A percentile compares a stretch with the other conserved stretches of the same genome.
These are phyloP conservation scores for Arachnomyces sp. DNA, from an alignment of 2,329 filamentous ascomycete species.

Conservation along the genomic window DNA sequence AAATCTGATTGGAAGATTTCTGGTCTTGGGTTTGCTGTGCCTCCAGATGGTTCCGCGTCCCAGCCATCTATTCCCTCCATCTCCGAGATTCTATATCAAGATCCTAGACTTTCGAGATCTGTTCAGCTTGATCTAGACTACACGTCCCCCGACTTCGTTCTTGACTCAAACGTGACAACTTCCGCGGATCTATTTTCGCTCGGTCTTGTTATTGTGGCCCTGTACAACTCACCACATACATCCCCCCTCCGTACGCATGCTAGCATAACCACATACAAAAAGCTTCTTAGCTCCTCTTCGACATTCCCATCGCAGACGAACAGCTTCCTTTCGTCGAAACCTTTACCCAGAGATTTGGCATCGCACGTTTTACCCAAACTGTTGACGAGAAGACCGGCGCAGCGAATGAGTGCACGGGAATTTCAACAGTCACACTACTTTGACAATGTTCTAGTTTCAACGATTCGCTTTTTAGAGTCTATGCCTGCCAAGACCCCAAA, in stretches of 20 bases:
- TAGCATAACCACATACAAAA: slow-evolving; percentile 77
- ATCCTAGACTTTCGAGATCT: slow-evolving; percentile 69
- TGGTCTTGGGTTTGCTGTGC: slow-evolving; percentile 82
- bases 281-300: slow-evolving; percentile 69
- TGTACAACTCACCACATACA: slow-evolving; percentile 89
- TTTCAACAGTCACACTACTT: slow-evolving; percentile 96
- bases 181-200: slow-evolving; percentile 91
- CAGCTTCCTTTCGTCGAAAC: slow-evolving; percentile 72
- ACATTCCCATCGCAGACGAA: slow-evolving; percentile 72
- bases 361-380: slow-evolving; percentile 72
- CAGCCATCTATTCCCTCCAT: slow-evolving; percentile 69
- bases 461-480: slow-evolving; percentile 86
- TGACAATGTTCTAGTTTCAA: slow-evolving; percentile 92
- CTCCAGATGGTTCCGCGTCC: slow-evolving; percentile 66
- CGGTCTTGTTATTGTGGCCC: slow-evolving; percentile 75
- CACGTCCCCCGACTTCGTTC: slow-evolving; percentile 85
- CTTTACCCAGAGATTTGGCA: slow-evolving; percentile 71
- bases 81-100: slow-evolving; percentile 75
- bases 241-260: slow-evolving; percentile 79
- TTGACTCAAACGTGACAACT: slow-evolving; percentile 79
- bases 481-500: slow-evolving; percentile 85
- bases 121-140: slow-evolving; percentile 92
- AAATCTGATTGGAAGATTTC: slow-evolving; percentile 99
- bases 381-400: slow-evolving; percentile 78
- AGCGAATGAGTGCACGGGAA: slow-evolving; percentile 77